Evolutionary conservation across 1,284 basidiomycete genomes (phyloP).

Genomic region (Leccinum subatratum): DNA sequence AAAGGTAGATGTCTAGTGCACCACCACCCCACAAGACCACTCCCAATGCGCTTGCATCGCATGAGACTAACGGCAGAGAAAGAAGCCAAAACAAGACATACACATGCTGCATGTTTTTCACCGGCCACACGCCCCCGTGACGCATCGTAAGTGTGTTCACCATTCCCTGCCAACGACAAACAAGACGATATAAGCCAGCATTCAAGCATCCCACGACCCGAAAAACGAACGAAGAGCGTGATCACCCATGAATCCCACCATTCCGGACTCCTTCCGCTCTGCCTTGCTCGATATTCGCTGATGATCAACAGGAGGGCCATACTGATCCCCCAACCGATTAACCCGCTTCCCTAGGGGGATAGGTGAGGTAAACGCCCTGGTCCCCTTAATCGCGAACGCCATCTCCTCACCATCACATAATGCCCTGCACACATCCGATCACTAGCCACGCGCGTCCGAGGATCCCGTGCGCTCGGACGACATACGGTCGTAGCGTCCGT

Average conservation of each 20-base stretch:
- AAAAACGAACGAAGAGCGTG: slow-evolving; percentile 71
- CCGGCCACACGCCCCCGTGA: slow-evolving; percentile 74
- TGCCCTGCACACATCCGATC: slow-evolving; percentile 87
- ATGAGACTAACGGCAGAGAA: slow-evolving; percentile 4
- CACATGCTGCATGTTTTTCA: slow-evolving; percentile 95
- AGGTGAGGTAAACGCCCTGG: neutral
- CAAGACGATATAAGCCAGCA: neutral
- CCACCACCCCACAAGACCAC: slow-evolving; percentile 86
- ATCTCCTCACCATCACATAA: slow-evolving; percentile 72
- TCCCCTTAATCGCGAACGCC: neutral
- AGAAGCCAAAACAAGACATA: slow-evolving; percentile 36
- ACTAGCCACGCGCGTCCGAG: slow-evolving; percentile 86
- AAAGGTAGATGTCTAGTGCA: slow-evolving; percentile 79
- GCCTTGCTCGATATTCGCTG: slow-evolving; percentile 78
- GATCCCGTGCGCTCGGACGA: slow-evolving; percentile 71
- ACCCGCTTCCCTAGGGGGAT: slow-evolving; percentile 59
- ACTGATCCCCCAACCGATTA: slow-evolving; percentile 82
- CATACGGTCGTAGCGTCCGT: slow-evolving; percentile 66
- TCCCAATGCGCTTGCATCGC: slow-evolving; percentile 36
- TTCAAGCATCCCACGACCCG: slow-evolving; percentile 1
- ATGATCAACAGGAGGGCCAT: slow-evolving; percentile 80
- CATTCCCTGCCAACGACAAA: slow-evolving; percentile 25
- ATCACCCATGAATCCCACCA: slow-evolving; percentile 91
- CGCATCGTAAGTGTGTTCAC: slow-evolving; percentile 96
- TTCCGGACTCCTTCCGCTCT: slow-evolving; percentile 74